Evolutionary conservation across 2,329 filamentous ascomycete genomes (phyloP).

Genomic region (Gnomoniopsis smithogilvyi): DNA sequence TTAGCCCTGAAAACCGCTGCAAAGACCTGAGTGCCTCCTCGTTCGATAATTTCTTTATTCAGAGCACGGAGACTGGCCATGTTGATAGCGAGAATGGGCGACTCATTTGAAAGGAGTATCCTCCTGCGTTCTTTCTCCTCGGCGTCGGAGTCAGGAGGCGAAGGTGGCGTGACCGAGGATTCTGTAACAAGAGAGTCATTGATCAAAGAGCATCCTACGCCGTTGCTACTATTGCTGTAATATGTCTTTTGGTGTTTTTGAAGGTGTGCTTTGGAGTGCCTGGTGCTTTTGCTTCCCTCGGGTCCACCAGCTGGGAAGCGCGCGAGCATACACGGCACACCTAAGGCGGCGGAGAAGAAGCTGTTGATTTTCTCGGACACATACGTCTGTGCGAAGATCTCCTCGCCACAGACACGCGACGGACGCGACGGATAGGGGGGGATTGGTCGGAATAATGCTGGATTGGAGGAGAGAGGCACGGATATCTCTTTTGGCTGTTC

Average conservation of each 20-base stretch:
- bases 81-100: slow-evolving; percentile 83
- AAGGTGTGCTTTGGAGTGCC: slow-evolving; percentile 71
- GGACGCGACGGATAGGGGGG: slow-evolving; percentile 38
- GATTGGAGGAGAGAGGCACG: slow-evolving; percentile 67
- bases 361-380: slow-evolving; percentile 59
- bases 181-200: neutral
- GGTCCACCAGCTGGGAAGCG: slow-evolving; percentile 71
- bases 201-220: slow-evolving; percentile 32
- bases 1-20: slow-evolving; percentile 85
- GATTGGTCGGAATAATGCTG: slow-evolving; percentile 49
- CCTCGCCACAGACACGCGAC: slow-evolving; percentile 81
- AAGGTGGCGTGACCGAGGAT: slow-evolving; percentile 36
- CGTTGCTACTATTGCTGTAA: slow-evolving; percentile 36
- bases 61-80: slow-evolving; percentile 74
- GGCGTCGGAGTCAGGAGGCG: slow-evolving; percentile 56
- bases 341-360: slow-evolving; percentile 76
- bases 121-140: slow-evolving; percentile 43
- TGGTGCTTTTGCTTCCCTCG: slow-evolving; percentile 47
- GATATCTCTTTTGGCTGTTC: slow-evolving; percentile 34
- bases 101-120: slow-evolving; percentile 88
- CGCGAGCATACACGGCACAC: slow-evolving; percentile 77
- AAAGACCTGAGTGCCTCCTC: slow-evolving; percentile 62
- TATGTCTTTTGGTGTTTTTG: slow-evolving; percentile 49
- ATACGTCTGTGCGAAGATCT: slow-evolving; percentile 69
- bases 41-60: slow-evolving; percentile 66